Evolutionary conservation across 257 asterid species (phyloP).

Genomic region (Solanum pennellii): DNA sequence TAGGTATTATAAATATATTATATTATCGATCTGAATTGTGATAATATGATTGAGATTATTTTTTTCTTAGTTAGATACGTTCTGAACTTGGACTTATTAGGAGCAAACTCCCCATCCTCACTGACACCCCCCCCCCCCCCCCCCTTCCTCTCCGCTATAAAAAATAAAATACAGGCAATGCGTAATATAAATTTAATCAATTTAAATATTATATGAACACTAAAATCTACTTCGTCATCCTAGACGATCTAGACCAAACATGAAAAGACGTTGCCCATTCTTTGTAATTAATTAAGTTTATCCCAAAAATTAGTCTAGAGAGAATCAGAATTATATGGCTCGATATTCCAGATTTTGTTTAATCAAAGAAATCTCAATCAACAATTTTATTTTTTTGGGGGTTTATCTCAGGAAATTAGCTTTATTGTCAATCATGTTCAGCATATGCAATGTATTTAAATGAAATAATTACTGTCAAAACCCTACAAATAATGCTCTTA

Average conservation of each 20-base stretch:
- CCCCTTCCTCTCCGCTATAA: too few relatives aligned
- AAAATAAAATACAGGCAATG: rapidly evolving
- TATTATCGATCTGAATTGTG: not conserved
- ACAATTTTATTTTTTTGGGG: not conserved
- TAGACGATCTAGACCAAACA: not conserved
- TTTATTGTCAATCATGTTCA: not conserved
- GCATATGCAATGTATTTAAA: not conserved
- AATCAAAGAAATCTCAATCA: not conserved
- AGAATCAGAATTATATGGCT: not conserved
- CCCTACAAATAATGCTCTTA: not conserved
- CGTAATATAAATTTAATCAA: not conserved
- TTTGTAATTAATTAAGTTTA: not conserved
- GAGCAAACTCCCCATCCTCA: too few relatives aligned
- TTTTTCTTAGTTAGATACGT: rapidly evolving
- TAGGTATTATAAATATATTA: not conserved
- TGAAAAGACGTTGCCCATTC: not conserved
- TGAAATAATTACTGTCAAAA: not conserved
- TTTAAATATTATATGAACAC: not conserved
- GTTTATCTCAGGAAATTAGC: not conserved
- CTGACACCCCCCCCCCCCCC: too few relatives aligned
- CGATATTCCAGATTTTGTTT: not conserved
- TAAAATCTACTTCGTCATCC: not conserved
- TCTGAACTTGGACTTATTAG: not conserved
- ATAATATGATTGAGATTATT: rapidly evolving
- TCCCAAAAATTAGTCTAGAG: not conserved